These are phyloP conservation scores for Dictyostelium firmibasis DNA, from an alignment of 78 protist genomes.

Conservation along the genomic window DNA sequence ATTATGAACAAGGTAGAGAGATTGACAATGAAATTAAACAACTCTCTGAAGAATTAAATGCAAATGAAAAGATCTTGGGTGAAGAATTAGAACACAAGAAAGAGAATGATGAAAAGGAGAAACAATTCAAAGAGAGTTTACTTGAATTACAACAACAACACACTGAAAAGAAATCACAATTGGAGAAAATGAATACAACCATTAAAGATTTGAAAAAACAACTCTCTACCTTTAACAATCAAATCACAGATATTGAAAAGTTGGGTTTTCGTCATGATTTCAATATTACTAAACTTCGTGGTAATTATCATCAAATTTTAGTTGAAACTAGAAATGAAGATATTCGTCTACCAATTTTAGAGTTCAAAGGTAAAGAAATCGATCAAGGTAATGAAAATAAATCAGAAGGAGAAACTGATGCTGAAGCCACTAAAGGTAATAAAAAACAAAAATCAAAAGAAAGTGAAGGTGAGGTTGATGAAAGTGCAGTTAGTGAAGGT, in stretches of 20 bases:
- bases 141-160: background rate
- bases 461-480: background rate
- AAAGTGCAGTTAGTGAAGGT: background rate
- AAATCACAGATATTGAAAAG: slow-evolving; percentile 2
- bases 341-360: slow-evolving; percentile 23
- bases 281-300: background rate
- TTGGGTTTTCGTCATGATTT: background rate
- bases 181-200: slow-evolving; percentile 1
- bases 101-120: background rate
- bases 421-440: background rate
- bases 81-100: background rate
- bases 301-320: slow-evolving; percentile 12
- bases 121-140: background rate
- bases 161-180: background rate
- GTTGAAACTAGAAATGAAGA: slow-evolving; percentile 38
- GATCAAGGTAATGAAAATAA: background rate
- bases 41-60: background rate
- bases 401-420: background rate
- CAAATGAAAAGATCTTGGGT: background rate
- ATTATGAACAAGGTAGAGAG: slow-evolving; percentile 14
- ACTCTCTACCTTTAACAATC: background rate
- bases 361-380: background rate
- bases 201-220: slow-evolving; percentile 21
- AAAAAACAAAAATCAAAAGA: background rate
- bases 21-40: background rate